Evolutionary conservation across 345 rosid species (phyloP).

Genomic region (Chamaenerion angustifolium): DNA sequence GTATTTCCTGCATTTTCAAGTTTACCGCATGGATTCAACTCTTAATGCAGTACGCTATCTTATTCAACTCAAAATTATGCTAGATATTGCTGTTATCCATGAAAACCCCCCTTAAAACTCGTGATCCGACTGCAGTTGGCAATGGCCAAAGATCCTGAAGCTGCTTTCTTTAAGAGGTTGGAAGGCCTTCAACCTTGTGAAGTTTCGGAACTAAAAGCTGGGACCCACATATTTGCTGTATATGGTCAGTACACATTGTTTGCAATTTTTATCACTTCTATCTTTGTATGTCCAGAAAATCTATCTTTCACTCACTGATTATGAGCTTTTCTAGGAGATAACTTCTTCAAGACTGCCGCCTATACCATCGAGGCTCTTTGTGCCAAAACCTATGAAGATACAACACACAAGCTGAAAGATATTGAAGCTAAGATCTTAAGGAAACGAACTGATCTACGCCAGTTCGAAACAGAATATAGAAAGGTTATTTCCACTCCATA

Average conservation of each 20-base stretch:
- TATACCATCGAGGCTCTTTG: slow-evolving; percentile 94
- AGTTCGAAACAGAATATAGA: slow-evolving; percentile 92
- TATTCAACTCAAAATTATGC: background rate
- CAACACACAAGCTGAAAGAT: slow-evolving; percentile 69
- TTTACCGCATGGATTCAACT: slow-evolving; percentile 94
- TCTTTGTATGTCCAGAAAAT: background rate
- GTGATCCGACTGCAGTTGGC: slow-evolving; percentile 47
- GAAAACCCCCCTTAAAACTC: too few species aligned
- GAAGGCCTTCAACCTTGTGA: slow-evolving; percentile 99
- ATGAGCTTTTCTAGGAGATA: slow-evolving; percentile 58
- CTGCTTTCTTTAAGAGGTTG: slow-evolving; percentile 89
- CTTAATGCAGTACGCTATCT: slow-evolving; percentile 60
- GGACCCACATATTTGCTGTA: slow-evolving; percentile 96
- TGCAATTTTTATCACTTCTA: slow-evolving; percentile 2
- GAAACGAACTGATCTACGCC: slow-evolving; percentile 87
- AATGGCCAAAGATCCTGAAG: slow-evolving; percentile 95
- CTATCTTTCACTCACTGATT: slow-evolving; percentile 13
- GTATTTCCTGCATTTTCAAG: slow-evolving; percentile 99
- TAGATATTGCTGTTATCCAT: slow-evolving; percentile 1
- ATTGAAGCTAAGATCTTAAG: slow-evolving; percentile 77
- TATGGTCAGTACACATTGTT: slow-evolving; percentile 49
- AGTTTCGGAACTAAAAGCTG: slow-evolving; percentile 85
- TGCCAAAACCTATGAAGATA: slow-evolving; percentile 66
- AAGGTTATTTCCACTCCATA: slow-evolving; percentile 31
- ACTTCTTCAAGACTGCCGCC: slow-evolving; percentile 85